Evolutionary conservation across 176 grass and related monocot species (phyloP), one percentile per base, ranked within the genome.

Genomic region (Bromus sterilis): DNA sequence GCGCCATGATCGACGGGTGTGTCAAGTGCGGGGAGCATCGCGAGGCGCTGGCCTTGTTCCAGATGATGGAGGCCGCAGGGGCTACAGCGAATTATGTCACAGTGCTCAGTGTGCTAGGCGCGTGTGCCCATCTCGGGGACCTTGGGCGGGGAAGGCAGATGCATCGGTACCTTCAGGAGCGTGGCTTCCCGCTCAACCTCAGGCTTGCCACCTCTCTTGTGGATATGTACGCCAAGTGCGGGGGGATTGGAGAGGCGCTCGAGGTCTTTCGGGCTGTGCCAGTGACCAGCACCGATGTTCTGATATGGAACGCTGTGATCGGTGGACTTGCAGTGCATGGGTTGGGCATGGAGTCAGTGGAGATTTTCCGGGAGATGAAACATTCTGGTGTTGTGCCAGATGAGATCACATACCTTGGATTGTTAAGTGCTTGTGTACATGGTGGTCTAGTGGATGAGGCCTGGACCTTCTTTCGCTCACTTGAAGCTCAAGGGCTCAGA

Each of bases 251-350:
- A 8, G 93, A 94, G 37, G 89, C 87, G 5, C 69, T 94, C 2
- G 55, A 41, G 76, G 82, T 91, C 74, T 91, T 91, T 67, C 57
- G 81, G 16, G 37, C 58, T 14, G 81, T 94, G 41, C 74, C 87
- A 0, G 40, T 83, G 11, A 46, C 72, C 63, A 82, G 23, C 11
- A 89, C 81, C 0, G 89, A 94, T 85, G 87, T 91, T n/a, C n/a
- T 91, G 57, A 85, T 94, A 71, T 94, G 92, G 92, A 94, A 94
- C 8, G 81, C 92, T 0, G 35, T 83, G 56, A 89, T 94, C 4
- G 87, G 93, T 1, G 93, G 84, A 16, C 82, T 94, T 20, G 93
- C 89, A 0, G 71, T 91, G 68, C 89, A 91, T 85, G 89, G 93
- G 12, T 33, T 89, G 87, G 65, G 39, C 73, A 77, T 29, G 14